Evolutionary conservation across 805 yeast species (phyloP), one percentile per base, ranked within the genome.

Genomic region (Saccharomyces jurei): DNA sequence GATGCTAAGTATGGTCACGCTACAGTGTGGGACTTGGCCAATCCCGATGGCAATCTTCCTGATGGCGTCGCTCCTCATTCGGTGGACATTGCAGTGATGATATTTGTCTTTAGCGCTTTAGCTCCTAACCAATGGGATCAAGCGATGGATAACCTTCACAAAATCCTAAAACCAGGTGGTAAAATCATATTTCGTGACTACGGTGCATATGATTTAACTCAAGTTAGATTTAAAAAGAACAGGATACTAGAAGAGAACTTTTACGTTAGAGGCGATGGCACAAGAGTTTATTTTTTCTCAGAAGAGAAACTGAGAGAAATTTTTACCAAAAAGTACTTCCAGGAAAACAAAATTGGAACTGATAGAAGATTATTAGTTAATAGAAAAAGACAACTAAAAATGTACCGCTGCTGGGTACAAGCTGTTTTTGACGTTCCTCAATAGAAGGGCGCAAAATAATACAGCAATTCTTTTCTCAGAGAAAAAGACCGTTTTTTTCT

Each of bases 401-500:
- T 94, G 99, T 94, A 89, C 69, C 78, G 99, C 64, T 88, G 90
- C 56, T 94, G 99, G 99, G 73, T 94, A 54, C 99, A 94, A 73
- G 98, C 94, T 0, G 90, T 89, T 27, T 92, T 92, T 68, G 78
- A 74, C 36, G 76, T 71, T 41, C 75, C 76, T 41, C 53, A 55
- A 31, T 58, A 55, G 32, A 10, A 36, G 25, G 25, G 4, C 13
- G 10, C 10, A 17, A 17, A 17, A 17, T 22, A 17, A 36, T 36
- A 11, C 21, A 36, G 13, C 25, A 17, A 3, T 17, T 17, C 44
- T 11, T 36, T 17, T 36, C 44, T 17, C 13, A 36, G 13, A 31
- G 1, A 32, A 32, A 10, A n/a, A n/a, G 17, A 9, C 10, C n/a
- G 6, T 36, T 36, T 17, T 17, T 36, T 11, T 36, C 44, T 6